Evolutionary conservation across 2,329 filamentous ascomycete species (phyloP).

Genomic region (Cadophora luteo-olivacea): DNA sequence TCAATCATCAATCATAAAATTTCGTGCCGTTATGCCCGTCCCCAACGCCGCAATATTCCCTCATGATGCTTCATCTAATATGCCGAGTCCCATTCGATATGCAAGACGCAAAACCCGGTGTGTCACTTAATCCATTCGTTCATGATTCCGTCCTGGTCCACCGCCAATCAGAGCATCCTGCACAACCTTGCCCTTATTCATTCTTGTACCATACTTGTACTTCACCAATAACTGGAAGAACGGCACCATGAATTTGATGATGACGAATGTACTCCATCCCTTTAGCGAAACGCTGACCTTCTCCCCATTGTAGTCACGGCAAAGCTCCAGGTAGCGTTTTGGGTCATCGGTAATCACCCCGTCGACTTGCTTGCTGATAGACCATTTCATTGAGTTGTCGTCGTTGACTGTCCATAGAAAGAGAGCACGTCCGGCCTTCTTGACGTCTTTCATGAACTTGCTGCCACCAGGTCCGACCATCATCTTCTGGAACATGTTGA

Average conservation of each 20-base stretch:
- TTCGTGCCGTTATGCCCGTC: neutral
- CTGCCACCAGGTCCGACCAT: conserved; percentile 72
- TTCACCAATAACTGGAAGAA: conserved; percentile 35
- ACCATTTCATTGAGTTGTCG: conserved; percentile 80
- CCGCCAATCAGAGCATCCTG: conserved; percentile 13
- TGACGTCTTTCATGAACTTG: conserved; percentile 69
- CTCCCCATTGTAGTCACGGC: conserved; percentile 46
- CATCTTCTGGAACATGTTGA: conserved; percentile 76
- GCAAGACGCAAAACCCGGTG: neutral
- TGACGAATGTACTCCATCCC: conserved; percentile 29
- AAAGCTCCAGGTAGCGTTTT: conserved; percentile 68
- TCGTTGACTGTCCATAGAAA: conserved; percentile 90
- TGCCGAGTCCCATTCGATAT: neutral
- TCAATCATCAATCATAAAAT: conserved; percentile 1
- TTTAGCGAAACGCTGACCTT: conserved; percentile 23
- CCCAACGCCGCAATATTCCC: neutral
- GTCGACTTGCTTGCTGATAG: conserved; percentile 69
- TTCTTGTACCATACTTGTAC: conserved; percentile 22
- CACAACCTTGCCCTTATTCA: conserved; percentile 12
- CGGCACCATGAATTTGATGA: conserved; percentile 33
- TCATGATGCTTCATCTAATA: neutral
- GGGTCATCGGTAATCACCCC: conserved; percentile 90
- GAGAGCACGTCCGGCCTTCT: conserved; percentile 62
- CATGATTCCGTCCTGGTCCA: conserved; percentile 1
- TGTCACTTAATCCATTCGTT: conserved; percentile 4